These are phyloP conservation scores for Talaromyces sp. DNA, from an alignment of 2,329 filamentous ascomycete genomes.

Conservation along the genomic window DNA sequence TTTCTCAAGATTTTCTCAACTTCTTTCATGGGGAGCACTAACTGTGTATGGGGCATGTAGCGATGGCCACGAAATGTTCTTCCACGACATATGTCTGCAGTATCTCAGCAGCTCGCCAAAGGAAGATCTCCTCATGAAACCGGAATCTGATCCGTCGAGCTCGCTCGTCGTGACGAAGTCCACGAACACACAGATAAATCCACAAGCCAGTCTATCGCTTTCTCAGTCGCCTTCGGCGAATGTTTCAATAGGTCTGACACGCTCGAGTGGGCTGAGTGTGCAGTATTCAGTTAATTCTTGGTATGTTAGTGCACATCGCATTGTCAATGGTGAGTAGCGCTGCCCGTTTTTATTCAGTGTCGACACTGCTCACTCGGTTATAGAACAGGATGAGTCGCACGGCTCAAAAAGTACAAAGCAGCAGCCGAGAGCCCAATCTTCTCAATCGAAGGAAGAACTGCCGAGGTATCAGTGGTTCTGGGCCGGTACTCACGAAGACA, in stretches of 20 bases:
- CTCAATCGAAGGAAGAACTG: not conserved
- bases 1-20: too few species aligned
- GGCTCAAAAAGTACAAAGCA: not conserved
- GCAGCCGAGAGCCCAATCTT: not conserved
- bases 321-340: too few species aligned
- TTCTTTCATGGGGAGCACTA: too few species aligned
- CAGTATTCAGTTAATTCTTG: too few species aligned
- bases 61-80: too few species aligned
- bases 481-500: not conserved
- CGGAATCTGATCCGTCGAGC: not conserved
- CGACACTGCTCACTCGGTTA: not conserved
- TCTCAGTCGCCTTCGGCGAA: not conserved
- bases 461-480: not conserved
- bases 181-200: not conserved
- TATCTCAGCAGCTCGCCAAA: not conserved
- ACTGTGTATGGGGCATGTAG: too few species aligned
- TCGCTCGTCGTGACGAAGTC: not conserved
- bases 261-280: not conserved
- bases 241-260: not conserved
- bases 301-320: too few species aligned
- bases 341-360: too few species aligned
- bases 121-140: too few species aligned
- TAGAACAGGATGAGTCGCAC: not conserved
- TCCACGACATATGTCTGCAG: too few species aligned
- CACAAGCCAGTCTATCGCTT: not conserved